Percentiles rank a stretch among this genome's conserved stretches.
Evolutionary conservation across 2,329 filamentous ascomycete species (phyloP).

Genomic region (Stenocarpella maydis): DNA sequence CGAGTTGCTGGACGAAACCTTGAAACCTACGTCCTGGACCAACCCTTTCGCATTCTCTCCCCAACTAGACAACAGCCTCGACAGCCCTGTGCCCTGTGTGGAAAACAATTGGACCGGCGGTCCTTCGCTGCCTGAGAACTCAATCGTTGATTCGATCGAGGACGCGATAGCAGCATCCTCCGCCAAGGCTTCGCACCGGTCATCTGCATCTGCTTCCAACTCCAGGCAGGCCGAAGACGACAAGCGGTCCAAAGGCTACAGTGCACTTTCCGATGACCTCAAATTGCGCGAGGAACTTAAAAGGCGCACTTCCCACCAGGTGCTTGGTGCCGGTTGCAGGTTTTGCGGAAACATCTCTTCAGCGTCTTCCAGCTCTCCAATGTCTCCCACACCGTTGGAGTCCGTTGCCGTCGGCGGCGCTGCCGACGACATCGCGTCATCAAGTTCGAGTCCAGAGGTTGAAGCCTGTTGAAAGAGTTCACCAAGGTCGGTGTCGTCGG

Average conservation of each 20-base stretch:
- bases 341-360: not conserved
- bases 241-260: not conserved
- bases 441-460: not conserved
- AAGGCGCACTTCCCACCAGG: not conserved
- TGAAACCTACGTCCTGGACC: not conserved
- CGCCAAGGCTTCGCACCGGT: not conserved
- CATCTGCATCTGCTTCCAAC: not conserved
- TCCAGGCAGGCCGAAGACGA: not conserved
- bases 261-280: not conserved
- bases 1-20: not conserved
- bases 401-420: not conserved
- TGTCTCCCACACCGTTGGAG: not conserved
- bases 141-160: not conserved
- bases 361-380: not conserved
- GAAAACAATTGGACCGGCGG: no score
- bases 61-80: not conserved
- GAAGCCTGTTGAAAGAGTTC: not conserved
- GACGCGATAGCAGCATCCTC: not conserved
- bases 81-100: no score
- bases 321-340: not conserved
- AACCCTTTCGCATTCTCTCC: constrained; percentile 7
- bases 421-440: not conserved
- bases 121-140: not conserved
- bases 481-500: not conserved
- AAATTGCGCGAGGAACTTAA: not conserved